These are phyloP conservation scores for Tagetes patula DNA, from an alignment of 129 eudicot species.

Conservation along the genomic window DNA sequence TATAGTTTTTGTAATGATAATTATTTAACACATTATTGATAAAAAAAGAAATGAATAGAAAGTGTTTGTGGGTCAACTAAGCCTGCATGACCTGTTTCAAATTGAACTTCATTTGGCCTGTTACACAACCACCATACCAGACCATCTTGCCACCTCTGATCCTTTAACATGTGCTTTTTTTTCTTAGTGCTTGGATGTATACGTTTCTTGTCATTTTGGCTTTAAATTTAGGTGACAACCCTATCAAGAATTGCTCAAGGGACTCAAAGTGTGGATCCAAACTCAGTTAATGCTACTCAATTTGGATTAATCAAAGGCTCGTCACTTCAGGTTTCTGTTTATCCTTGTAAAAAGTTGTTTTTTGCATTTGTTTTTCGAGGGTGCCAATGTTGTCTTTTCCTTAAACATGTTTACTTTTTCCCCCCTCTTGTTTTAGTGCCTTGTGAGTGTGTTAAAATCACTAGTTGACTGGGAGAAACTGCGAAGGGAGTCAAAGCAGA, in stretches of 20 bases:
- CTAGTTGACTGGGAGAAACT: conserved; percentile 91
- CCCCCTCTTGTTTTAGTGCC: conserved; percentile 51
- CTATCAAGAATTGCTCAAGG: conserved; percentile 96
- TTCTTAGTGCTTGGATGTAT: conserved; percentile 13
- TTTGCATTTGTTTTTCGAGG: background rate
- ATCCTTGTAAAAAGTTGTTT: conserved; percentile 11
- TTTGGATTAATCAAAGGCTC: conserved; percentile 73
- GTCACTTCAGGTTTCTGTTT: conserved; percentile 72
- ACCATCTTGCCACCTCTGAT: background rate
- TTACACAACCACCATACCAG: conserved; percentile 1
- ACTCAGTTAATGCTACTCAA: conserved; percentile 73
- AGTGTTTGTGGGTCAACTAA: background rate
- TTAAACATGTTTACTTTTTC: conserved; percentile 11
- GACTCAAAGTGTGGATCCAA: conserved; percentile 84
- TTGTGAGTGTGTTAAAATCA: conserved; percentile 87
- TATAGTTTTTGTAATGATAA: background rate
- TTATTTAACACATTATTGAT: background rate
- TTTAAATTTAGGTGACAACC: conserved; percentile 60
- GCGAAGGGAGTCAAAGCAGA: conserved; percentile 62
- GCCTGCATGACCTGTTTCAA: background rate
- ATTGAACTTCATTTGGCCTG: background rate
- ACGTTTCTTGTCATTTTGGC: conserved; percentile 18
- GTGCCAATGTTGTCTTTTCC: background rate
- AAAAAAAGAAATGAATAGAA: background rate
- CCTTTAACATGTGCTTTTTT: conserved; percentile 12